Base-by-base conservation (phyloP, 805 yeast genomes). In the Candida pini region DNA sequence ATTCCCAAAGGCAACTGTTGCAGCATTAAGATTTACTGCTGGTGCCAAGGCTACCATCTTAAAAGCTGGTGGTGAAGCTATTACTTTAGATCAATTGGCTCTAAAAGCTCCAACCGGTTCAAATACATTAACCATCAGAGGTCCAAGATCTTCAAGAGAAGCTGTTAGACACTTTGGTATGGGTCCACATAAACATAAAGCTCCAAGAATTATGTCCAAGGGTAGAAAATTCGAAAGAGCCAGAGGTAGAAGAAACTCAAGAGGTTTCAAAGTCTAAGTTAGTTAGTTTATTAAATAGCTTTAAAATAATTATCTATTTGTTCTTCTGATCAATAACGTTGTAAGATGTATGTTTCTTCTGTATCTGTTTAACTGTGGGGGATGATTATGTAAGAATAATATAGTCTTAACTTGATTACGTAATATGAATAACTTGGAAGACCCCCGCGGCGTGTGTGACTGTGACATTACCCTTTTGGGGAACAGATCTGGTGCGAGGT, bases 181-280 rank as follows among this genome's bases (percentile, higher is more conserved):
- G 71, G 99, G 99, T 77, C 99, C 99, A 66, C 98, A 92, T 94
- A 87, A 87, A 81, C 74, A 78, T 76, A 92, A 92, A 87, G 97
- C 97, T 64, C 99, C 99, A 75, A 88, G 94, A 78, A 81, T 92
- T 71, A 62, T 72, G 64, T 90, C 97, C 49, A 88, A 77, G 71
- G 99, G 99, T 71, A 92, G 97, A 83, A 92, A 92, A 78, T 92
- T 92, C 82, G 98, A 92, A 82, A 88, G 92, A 76, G 99, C 97
- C 64, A 92, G 99, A 86, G 99, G 99, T 82, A 94, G 83, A 74
- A 81, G 99, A 78, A 82, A 78, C 71, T 89, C 97, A 57, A 88
- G 94, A 82, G 99, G 96, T 78, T 92, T 92, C 98, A 92, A 92
- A 85, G 99, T 92, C 76, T 92, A 90, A 87, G 56, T 48, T 44